phyloP scores from a whole-genome alignment of 306 rosid genomes.

The Luffa acutangula region DNA sequence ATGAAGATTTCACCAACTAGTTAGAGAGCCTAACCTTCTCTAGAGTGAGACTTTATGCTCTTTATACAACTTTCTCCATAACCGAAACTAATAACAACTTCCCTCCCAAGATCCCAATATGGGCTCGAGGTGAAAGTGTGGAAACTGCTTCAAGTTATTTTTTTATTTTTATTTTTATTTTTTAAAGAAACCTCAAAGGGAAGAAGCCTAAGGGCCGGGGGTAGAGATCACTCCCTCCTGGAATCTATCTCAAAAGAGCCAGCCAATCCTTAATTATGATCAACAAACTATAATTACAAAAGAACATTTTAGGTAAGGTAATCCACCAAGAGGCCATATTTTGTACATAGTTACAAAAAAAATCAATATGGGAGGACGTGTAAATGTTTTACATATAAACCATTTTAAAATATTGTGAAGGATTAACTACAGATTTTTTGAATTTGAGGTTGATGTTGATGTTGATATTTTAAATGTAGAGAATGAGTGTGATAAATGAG shows the following conservation, averaged over 20 bases:
- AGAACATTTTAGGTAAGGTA: too few species aligned
- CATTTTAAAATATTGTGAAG: not conserved
- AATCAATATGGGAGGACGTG: too few species aligned
- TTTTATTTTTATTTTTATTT: too few species aligned
- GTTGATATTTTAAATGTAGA: not conserved
- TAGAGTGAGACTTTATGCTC: not conserved
- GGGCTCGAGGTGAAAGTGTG: not conserved
- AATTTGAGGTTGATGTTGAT: not conserved
- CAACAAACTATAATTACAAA: too few species aligned
- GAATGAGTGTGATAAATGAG: not conserved
- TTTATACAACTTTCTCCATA: not conserved
- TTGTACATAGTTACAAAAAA: too few species aligned
- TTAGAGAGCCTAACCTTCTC: not conserved
- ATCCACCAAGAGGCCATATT: too few species aligned
- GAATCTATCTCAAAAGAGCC: too few species aligned
- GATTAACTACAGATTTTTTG: not conserved
- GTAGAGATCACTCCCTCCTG: too few species aligned
- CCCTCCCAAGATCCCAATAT: not conserved
- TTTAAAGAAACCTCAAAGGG: too few species aligned
- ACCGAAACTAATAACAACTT: not conserved
- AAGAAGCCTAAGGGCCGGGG: too few species aligned
- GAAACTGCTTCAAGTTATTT: not conserved
- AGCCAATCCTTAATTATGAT: too few species aligned
- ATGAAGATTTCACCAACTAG: not conserved
- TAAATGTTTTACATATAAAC: not conserved